A percentile compares a stretch with the other conserved stretches of the same genome.
phyloP scores from a whole-genome alignment of 2,329 filamentous ascomycete species.

The Xylariaceae sp. region DNA sequence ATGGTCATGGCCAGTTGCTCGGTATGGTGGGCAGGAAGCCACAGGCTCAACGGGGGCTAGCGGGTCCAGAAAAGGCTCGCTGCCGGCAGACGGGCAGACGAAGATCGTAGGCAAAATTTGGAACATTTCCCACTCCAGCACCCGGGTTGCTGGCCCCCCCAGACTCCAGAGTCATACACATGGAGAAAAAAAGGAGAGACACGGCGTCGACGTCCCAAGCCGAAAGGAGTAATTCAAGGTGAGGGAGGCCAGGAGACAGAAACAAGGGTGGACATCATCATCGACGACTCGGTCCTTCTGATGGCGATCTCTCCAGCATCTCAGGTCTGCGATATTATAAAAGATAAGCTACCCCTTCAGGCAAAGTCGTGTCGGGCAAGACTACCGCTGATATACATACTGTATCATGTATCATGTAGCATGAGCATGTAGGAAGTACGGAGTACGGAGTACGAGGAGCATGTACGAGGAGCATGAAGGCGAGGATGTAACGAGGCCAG shows the following conservation, averaged over 20 bases:
- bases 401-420: slow-evolving; percentile 1
- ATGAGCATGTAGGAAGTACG: background rate
- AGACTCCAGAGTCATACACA: slow-evolving; percentile 2
- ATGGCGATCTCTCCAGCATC: slow-evolving; percentile 1
- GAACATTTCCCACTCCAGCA: slow-evolving; percentile 3
- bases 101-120: slow-evolving; percentile 3
- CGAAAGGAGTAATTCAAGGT: slow-evolving; percentile 26
- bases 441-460: background rate
- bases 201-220: slow-evolving; percentile 18
- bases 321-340: background rate
- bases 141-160: slow-evolving; percentile 15
- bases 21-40: slow-evolving; percentile 18
- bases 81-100: slow-evolving; percentile 7
- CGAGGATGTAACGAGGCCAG: background rate
- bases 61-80: slow-evolving; percentile 20
- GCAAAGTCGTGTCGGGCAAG: slow-evolving; percentile 15
- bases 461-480: background rate
- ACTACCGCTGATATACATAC: slow-evolving; percentile 13
- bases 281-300: slow-evolving; percentile 16
- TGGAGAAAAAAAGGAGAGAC: slow-evolving; percentile 20
- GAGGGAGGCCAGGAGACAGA: slow-evolving; percentile 26
- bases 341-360: slow-evolving; percentile 6
- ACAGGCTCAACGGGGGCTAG: slow-evolving; percentile 24
- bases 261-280: slow-evolving; percentile 25
- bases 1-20: slow-evolving; percentile 7